phyloP scores from a whole-genome alignment of 2,329 filamentous ascomycete genomes.

The Huntiella bhutanensis region DNA sequence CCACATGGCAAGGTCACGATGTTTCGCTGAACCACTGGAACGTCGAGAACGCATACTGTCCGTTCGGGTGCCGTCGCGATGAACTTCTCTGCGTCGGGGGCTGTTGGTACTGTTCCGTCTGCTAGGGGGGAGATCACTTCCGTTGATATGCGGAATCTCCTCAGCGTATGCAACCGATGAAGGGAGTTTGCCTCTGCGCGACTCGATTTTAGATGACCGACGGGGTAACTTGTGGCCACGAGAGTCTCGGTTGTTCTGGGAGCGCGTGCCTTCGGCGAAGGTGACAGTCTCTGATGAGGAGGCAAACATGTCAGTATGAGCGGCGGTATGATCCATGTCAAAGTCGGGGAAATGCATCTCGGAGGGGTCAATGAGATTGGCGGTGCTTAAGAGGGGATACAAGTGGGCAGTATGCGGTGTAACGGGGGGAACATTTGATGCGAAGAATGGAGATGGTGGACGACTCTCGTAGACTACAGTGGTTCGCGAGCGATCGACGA shows the following conservation, averaged over 20 bases:
- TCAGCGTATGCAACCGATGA: not conserved
- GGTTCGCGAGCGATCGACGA: no score
- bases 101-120: constrained; percentile 1
- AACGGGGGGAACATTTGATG: not conserved
- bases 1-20: not conserved
- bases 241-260: not conserved
- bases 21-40: not conserved
- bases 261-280: constrained; percentile 1
- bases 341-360: constrained; percentile 2
- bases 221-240: constrained; percentile 1
- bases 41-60: constrained; percentile 8
- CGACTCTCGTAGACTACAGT: not conserved
- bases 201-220: constrained; percentile 3
- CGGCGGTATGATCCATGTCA: not conserved
- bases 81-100: not conserved
- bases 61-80: not conserved
- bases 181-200: not conserved
- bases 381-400: not conserved
- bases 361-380: not conserved
- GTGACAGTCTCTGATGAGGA: constrained; percentile 10
- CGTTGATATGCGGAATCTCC: not conserved
- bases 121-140: constrained; percentile 8
- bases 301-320: constrained; percentile 4
- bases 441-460: not conserved
- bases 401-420: not conserved